Conservation (phyloP, 352 stramenopile genomes). For the Pythium biforme region DNA sequence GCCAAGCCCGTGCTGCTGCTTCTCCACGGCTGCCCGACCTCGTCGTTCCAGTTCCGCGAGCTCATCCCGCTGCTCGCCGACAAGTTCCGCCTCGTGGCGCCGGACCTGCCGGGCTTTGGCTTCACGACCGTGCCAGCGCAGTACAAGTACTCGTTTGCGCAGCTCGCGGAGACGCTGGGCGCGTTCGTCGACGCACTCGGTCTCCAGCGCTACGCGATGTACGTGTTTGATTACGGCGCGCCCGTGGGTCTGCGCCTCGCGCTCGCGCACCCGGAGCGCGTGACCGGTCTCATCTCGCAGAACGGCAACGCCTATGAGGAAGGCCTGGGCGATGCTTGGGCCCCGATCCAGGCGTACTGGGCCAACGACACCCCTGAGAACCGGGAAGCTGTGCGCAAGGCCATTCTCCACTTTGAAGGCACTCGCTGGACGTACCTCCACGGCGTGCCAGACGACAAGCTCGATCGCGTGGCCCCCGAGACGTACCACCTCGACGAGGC, state of each 20-base stretch:
- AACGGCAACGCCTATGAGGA: constrained; percentile 17
- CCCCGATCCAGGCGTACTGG: constrained; percentile 13
- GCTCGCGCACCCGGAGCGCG: background rate
- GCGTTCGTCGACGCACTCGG: constrained; percentile 11
- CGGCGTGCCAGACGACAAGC: constrained; percentile 2
- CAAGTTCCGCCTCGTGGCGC: constrained; percentile 17
- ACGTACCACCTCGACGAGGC: constrained; percentile 11
- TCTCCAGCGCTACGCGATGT: constrained; percentile 6
- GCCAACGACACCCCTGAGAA: constrained; percentile 3
- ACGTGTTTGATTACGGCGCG: constrained; percentile 12
- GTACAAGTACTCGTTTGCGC: constrained; percentile 14
- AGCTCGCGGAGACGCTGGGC: constrained; percentile 3
- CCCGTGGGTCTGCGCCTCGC: constrained; percentile 10
- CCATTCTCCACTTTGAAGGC: constrained; percentile 6
- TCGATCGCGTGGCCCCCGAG: constrained; percentile 13
- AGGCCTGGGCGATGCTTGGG: constrained; percentile 10
- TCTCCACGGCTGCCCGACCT: constrained; percentile 13
- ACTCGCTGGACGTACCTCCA: constrained; percentile 14
- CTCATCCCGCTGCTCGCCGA: constrained; percentile 16
- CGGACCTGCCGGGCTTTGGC: constrained; percentile 15
- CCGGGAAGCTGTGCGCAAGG: background rate
- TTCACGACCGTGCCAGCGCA: background rate
- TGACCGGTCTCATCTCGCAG: constrained; percentile 8
- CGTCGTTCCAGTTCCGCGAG: constrained; percentile 15
- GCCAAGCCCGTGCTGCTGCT: constrained; percentile 11